phyloP scores from a whole-genome alignment of 2,329 filamentous ascomycete genomes.

The Fusarium nurragi region DNA sequence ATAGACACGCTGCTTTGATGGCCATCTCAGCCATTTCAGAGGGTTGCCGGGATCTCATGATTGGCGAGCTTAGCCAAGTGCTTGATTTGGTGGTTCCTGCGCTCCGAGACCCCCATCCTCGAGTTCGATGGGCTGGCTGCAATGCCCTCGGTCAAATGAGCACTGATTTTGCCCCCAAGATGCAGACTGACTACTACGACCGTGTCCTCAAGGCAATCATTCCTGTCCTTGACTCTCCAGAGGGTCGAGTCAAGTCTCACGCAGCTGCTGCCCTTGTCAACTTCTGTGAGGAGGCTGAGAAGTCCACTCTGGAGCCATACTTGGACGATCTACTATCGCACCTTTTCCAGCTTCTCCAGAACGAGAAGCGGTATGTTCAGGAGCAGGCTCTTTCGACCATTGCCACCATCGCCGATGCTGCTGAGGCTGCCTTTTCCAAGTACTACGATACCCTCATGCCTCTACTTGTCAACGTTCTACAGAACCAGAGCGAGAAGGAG shows the following conservation, averaged over 20 bases:
- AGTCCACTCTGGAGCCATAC: conserved; percentile 89
- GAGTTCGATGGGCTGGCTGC: conserved; percentile 96
- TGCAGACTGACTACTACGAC: conserved; percentile 96
- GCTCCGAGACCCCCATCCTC: conserved; percentile 87
- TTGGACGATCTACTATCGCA: conserved; percentile 87
- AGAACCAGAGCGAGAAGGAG: conserved; percentile 91
- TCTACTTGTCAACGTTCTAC: conserved; percentile 86
- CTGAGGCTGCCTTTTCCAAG: conserved; percentile 91
- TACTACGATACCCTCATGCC: conserved; percentile 98
- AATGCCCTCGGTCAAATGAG: conserved; percentile 99
- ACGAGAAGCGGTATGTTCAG: conserved; percentile 94
- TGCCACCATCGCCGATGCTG: conserved; percentile 97
- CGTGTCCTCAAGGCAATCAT: conserved; percentile 90
- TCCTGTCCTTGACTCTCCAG: conserved; percentile 86
- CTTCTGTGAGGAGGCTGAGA: conserved; percentile 98
- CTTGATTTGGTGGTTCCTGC: conserved; percentile 94
- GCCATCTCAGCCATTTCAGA: conserved; percentile 98
- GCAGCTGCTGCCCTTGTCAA: conserved; percentile 98
- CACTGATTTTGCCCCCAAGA: conserved; percentile 96
- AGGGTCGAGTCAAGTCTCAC: conserved; percentile 95
- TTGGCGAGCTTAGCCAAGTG: conserved; percentile 92
- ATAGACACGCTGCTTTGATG: conserved; percentile 97
- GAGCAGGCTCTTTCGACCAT: conserved; percentile 98
- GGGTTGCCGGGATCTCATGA: conserved; percentile 94
- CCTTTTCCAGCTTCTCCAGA: conserved; percentile 87